These are phyloP conservation scores for Penicillium dipodomyicola DNA, from an alignment of 495 filamentous ascomycete genomes.

Conservation along the genomic window DNA sequence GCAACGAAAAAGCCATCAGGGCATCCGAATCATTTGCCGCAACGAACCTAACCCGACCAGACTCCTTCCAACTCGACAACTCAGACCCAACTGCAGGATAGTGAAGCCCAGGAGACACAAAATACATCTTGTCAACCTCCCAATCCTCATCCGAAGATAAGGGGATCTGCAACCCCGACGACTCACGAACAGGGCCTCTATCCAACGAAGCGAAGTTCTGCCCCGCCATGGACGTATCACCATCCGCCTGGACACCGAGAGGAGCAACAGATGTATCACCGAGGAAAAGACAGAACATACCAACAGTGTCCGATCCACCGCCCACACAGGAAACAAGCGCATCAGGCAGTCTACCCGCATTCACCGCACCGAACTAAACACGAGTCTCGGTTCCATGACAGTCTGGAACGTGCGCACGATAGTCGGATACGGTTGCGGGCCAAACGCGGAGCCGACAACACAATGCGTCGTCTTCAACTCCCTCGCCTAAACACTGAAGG, in stretches of 20 bases:
- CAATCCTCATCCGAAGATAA: conserved; percentile 83
- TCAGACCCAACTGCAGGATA: conserved; percentile 95
- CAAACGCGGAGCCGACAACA: conserved; percentile 91
- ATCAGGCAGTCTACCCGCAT: conserved; percentile 70
- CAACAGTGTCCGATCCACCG: conserved; percentile 82
- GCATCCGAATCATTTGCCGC: conserved; percentile 87
- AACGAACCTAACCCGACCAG: conserved; percentile 74
- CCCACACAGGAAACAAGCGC: conserved; percentile 97
- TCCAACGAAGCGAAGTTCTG: conserved; percentile 81
- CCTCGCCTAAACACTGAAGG: conserved; percentile 82
- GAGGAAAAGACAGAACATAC: conserved; percentile 95
- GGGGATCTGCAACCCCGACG: conserved; percentile 91
- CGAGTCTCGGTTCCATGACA: conserved; percentile 92
- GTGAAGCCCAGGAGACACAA: conserved; percentile 87
- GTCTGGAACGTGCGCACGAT: conserved; percentile 96
- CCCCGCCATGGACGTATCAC: conserved; percentile 73
- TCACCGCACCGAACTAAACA: conserved; percentile 69
- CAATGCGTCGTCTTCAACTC: conserved; percentile 85
- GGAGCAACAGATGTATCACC: conserved; percentile 79
- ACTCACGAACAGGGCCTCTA: conserved; percentile 79
- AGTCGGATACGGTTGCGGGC: conserved; percentile 91
- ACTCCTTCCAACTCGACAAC: conserved; percentile 85
- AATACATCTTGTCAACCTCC: conserved; percentile 88
- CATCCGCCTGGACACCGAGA: conserved; percentile 78
- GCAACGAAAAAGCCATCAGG: conserved; percentile 73